Conservation (phyloP, 2,329 filamentous ascomycete species). For the Lasiodiplodia sp. region DNA sequence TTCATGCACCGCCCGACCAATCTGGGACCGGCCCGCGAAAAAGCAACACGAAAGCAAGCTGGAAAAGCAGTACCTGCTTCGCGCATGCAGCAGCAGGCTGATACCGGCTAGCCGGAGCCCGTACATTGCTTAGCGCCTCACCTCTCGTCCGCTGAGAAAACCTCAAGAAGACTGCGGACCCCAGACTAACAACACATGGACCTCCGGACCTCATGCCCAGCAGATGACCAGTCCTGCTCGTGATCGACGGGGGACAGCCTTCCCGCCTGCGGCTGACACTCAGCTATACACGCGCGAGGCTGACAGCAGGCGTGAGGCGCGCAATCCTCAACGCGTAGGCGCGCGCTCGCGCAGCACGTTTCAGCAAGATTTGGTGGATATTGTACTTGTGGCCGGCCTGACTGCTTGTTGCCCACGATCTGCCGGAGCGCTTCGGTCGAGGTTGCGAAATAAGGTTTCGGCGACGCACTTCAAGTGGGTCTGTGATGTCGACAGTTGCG, state of each 20-base stretch:
- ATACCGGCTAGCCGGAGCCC: background rate
- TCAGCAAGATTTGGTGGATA: slow-evolving; percentile 22
- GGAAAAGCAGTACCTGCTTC: slow-evolving; percentile 6
- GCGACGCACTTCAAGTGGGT: slow-evolving; percentile 16
- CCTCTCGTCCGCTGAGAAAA: background rate
- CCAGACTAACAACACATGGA: background rate
- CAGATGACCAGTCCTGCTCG: background rate
- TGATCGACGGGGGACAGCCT: background rate
- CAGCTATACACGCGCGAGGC: background rate
- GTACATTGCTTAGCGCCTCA: slow-evolving; percentile 18
- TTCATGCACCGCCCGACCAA: slow-evolving; percentile 20
- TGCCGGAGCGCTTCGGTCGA: background rate
- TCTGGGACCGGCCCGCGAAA: slow-evolving; percentile 16
- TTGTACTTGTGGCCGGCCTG: background rate
- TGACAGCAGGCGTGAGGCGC: background rate
- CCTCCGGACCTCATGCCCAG: background rate
- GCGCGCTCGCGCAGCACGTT: background rate
- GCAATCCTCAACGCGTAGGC: background rate
- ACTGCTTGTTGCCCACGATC: background rate
- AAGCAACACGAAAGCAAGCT: slow-evolving; percentile 11
- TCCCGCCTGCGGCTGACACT: background rate
- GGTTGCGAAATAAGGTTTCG: slow-evolving; percentile 20
- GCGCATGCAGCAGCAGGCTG: background rate
- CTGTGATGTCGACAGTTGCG: slow-evolving; percentile 13
- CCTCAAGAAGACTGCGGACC: slow-evolving; percentile 3